Evolutionary conservation across 1,284 basidiomycete species (phyloP), one percentile per base, ranked within the genome.

Genomic region (Austroboletus niveus): DNA sequence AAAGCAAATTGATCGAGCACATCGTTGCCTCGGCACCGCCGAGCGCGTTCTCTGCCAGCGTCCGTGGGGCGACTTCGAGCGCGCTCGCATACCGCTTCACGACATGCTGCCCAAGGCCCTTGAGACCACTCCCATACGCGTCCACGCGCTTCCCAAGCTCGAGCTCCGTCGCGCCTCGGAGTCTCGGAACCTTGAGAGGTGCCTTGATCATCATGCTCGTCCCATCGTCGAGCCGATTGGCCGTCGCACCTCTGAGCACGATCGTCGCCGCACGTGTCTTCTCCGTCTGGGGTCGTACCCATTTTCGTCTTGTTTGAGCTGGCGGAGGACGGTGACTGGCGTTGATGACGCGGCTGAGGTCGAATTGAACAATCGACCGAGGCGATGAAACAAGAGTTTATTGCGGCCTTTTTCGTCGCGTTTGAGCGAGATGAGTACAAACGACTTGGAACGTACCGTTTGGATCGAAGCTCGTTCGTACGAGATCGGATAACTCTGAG

Each of bases 191-290:
- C 65, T 94, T 94, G 59, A 98, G 75, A 52, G 99, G 73, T 29
- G 91, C 83, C 74, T 98, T 97, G 73, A 99, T 90, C 41, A 99
- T 90, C 41, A 97, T 95, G 71, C 94, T 96, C 60, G 97, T 94
- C 27, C 96, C 97, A 64, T 99, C 96, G 66, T 99, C 97, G 48
- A 99, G 75, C 59, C 87, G 85, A 72, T 97, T 98, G 47, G 92
- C 83, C 1, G 97, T 99, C 39, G 97, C 96, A 5, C 97, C 97
- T n/a, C 94, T 84, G 32, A 98, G 76, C n/a, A 98, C 91, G 68
- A 98, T 89, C 22, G 94, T 98, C 34, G 94, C 89, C 34, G 93
- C 97, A 42, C 85, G 78, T 20, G 89, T 89, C 71, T 84, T 87
- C 68, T 92, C 78, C 22, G 72, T 61, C n/a, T 68, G 60, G 0